Conservation (phyloP, 2,329 filamentous ascomycete species). For the Pseudogymnoascus sp. region DNA sequence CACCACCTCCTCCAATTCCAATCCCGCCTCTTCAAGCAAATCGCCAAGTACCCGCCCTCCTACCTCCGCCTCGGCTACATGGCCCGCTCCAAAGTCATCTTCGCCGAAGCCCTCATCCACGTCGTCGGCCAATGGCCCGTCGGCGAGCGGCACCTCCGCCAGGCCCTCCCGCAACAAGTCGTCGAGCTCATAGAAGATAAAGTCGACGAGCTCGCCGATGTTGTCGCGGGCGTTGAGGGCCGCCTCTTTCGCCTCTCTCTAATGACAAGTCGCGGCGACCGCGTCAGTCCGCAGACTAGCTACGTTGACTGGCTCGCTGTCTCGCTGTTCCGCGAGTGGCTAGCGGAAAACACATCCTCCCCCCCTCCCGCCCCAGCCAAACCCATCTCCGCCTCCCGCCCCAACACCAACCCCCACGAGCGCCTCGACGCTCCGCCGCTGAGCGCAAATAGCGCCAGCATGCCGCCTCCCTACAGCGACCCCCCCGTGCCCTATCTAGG, state of each 20-base stretch:
- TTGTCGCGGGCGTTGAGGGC: slow-evolving; percentile 71
- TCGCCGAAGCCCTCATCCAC: slow-evolving; percentile 83
- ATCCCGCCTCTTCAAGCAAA: slow-evolving; percentile 87
- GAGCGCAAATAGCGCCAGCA: slow-evolving; percentile 29
- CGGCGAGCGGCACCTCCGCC: slow-evolving; percentile 69
- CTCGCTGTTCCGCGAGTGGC: slow-evolving; percentile 84
- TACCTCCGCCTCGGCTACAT: slow-evolving; percentile 88
- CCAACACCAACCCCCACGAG: slow-evolving; percentile 19
- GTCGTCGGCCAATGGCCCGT: slow-evolving; percentile 91
- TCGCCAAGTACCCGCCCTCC: slow-evolving; percentile 89
- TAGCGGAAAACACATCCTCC: slow-evolving; percentile 82
- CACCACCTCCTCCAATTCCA: slow-evolving; percentile 92
- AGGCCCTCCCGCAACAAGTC: slow-evolving; percentile 66
- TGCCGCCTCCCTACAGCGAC: slow-evolving; percentile 31
- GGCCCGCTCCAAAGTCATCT: slow-evolving; percentile 75
- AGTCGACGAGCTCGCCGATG: slow-evolving; percentile 82
- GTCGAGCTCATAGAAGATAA: slow-evolving; percentile 92
- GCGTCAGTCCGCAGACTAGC: slow-evolving; percentile 69
- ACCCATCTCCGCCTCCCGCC: slow-evolving; percentile 36
- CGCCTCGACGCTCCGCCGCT: slow-evolving; percentile 14
- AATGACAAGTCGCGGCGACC: slow-evolving; percentile 72
- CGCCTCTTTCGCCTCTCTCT: slow-evolving; percentile 76
- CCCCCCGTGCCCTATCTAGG: slow-evolving; percentile 57
- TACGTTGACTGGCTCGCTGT: slow-evolving; percentile 89
- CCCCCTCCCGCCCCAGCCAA: slow-evolving; percentile 46